Conservation (phyloP, 371 early-diverging fungal genomes). For the Smittium mucronatum region DNA sequence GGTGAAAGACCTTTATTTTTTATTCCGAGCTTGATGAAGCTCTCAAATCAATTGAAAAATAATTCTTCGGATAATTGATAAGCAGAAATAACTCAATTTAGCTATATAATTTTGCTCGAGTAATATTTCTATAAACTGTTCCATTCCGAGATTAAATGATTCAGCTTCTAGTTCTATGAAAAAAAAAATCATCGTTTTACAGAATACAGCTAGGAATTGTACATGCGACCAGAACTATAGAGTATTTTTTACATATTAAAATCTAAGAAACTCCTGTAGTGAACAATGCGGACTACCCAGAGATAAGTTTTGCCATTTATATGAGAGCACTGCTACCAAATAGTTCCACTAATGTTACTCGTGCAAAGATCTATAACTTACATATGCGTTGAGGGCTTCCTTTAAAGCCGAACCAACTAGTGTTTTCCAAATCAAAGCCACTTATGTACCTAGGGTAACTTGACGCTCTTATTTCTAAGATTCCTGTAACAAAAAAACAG, state of each 20-base stretch:
- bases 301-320: background rate
- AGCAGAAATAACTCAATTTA: background rate
- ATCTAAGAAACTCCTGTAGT: background rate
- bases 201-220: background rate
- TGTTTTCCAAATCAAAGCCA: background rate
- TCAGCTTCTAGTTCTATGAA: background rate
- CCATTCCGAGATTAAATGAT: background rate
- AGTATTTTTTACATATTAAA: background rate
- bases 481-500: background rate
- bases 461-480: background rate
- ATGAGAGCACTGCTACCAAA: background rate
- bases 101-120: background rate
- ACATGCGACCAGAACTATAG: background rate
- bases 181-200: background rate
- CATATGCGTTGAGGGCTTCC: background rate
- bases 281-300: background rate
- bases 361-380: background rate
- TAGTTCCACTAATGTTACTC: background rate
- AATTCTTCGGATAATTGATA: background rate
- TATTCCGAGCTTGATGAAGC: constrained; percentile 5
- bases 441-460: background rate
- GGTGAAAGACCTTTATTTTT: background rate
- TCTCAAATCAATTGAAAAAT: background rate
- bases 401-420: background rate
- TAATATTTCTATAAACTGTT: background rate